Evolutionary conservation across 2,329 filamentous ascomycete genomes (phyloP).

Genomic region (Metarhizium anisopliae): DNA sequence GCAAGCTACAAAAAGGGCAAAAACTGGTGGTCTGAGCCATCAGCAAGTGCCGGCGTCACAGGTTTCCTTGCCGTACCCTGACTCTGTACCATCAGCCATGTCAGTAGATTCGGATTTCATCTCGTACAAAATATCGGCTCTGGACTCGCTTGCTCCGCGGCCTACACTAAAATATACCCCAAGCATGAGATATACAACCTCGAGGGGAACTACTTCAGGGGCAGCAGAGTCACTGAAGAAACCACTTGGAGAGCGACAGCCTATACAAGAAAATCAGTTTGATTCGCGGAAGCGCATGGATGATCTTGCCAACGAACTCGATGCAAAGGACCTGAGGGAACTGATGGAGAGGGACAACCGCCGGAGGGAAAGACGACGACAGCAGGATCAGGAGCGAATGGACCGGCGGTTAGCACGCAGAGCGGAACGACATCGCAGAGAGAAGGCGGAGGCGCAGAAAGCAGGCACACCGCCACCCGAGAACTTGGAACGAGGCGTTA

Average conservation of each 20-base stretch:
- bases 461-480: slow-evolving; percentile 41
- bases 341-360: slow-evolving; percentile 84
- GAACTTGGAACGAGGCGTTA: slow-evolving; percentile 51
- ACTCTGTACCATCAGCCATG: slow-evolving; percentile 68
- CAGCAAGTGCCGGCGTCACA: slow-evolving; percentile 59
- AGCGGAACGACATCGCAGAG: slow-evolving; percentile 56
- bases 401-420: slow-evolving; percentile 56
- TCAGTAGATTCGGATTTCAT: slow-evolving; percentile 63
- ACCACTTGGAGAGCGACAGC: slow-evolving; percentile 38
- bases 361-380: slow-evolving; percentile 65
- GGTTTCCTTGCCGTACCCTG: slow-evolving; percentile 63
- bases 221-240: slow-evolving; percentile 42
- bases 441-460: slow-evolving; percentile 45
- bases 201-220: slow-evolving; percentile 34
- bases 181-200: slow-evolving; percentile 47
- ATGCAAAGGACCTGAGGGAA: slow-evolving; percentile 74
- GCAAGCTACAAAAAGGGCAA: slow-evolving; percentile 58
- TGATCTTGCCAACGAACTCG: slow-evolving; percentile 74
- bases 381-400: slow-evolving; percentile 57
- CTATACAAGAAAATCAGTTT: slow-evolving; percentile 52
- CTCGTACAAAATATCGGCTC: slow-evolving; percentile 70
- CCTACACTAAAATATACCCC: slow-evolving; percentile 72
- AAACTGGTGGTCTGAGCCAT: slow-evolving; percentile 40
- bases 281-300: slow-evolving; percentile 55
- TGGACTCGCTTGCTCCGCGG: slow-evolving; percentile 76